phyloP scores from a whole-genome alignment of 2,329 filamentous ascomycete genomes.

The Claviceps arundinis region DNA sequence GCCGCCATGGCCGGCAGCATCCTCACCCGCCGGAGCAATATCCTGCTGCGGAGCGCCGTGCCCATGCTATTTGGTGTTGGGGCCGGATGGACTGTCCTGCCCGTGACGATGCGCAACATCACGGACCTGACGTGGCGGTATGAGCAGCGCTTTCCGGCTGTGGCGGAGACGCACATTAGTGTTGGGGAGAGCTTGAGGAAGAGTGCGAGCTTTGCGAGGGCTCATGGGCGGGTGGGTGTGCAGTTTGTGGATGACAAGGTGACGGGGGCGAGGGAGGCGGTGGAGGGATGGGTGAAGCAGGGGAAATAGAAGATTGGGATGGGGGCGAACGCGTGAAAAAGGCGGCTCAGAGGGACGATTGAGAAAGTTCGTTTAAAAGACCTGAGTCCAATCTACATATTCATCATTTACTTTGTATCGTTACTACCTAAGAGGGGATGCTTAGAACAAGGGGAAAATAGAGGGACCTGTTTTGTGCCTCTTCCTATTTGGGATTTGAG shows the following conservation, averaged over 20 bases:
- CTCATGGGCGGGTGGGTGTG: conserved; percentile 58
- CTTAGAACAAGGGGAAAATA: background rate
- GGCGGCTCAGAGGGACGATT: background rate
- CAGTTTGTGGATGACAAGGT: conserved; percentile 73
- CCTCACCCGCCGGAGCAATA: conserved; percentile 72
- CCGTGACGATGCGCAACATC: conserved; percentile 82
- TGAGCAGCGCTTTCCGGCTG: conserved; percentile 73
- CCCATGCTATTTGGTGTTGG: conserved; percentile 71
- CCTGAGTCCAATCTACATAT: background rate
- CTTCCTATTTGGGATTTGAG: background rate
- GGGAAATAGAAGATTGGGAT: conserved; percentile 46
- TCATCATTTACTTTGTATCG: conserved; percentile 18
- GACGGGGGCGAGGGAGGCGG: conserved; percentile 54
- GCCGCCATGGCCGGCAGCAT: conserved; percentile 93
- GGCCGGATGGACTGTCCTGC: conserved; percentile 73
- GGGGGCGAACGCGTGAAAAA: background rate
- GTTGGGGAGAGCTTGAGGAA: conserved; percentile 55
- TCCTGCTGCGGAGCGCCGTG: conserved; percentile 63
- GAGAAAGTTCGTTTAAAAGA: background rate
- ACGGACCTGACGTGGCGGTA: conserved; percentile 80
- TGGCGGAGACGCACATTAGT: conserved; percentile 69
- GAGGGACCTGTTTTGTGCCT: background rate
- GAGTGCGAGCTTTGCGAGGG: conserved; percentile 59
- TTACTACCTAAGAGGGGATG: conserved; percentile 18
- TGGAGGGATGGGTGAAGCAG: conserved; percentile 87